phyloP scores from a whole-genome alignment of 768 basidiomycete species.

The Tulasnella sp. region DNA sequence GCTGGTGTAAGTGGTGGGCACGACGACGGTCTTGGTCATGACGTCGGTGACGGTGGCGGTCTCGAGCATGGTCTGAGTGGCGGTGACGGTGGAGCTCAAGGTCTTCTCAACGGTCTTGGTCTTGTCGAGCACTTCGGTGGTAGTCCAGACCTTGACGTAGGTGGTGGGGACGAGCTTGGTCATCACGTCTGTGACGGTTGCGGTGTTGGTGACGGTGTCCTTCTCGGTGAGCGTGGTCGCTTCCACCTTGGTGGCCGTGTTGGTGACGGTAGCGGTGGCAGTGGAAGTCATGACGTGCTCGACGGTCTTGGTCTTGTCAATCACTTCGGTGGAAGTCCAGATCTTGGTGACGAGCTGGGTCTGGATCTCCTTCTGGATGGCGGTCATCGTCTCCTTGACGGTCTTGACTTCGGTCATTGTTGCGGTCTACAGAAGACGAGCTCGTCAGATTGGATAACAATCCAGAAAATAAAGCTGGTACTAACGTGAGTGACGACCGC shows the following conservation, averaged over 20 bases:
- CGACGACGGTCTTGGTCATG: conserved; percentile 36
- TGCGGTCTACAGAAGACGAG: conserved; percentile 31
- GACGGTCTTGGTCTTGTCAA: conserved; percentile 51
- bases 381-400: conserved; percentile 40
- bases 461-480: background rate
- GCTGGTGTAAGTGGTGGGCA: conserved; percentile 57
- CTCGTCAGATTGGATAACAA: background rate
- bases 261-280: conserved; percentile 46
- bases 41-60: conserved; percentile 43
- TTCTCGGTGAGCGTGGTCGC: conserved; percentile 38
- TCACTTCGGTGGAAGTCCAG: conserved; percentile 51
- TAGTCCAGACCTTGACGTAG: conserved; percentile 49
- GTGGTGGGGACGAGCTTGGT: conserved; percentile 51
- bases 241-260: conserved; percentile 30
- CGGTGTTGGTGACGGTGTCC: conserved; percentile 46
- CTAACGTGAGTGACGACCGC: background rate
- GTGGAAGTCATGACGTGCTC: conserved; percentile 57
- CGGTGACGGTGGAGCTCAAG: conserved; percentile 32
- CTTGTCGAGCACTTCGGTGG: conserved; percentile 55
- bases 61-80: conserved; percentile 38
- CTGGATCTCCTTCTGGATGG: conserved; percentile 21
- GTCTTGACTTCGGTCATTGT: conserved; percentile 36
- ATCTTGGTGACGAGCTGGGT: conserved; percentile 22
- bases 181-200: conserved; percentile 38
- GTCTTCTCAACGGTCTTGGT: conserved; percentile 37